Evolutionary conservation across 495 filamentous ascomycete genomes (phyloP), one percentile per base, ranked within the genome.

Genomic region (Penicillium paradoxum): DNA sequence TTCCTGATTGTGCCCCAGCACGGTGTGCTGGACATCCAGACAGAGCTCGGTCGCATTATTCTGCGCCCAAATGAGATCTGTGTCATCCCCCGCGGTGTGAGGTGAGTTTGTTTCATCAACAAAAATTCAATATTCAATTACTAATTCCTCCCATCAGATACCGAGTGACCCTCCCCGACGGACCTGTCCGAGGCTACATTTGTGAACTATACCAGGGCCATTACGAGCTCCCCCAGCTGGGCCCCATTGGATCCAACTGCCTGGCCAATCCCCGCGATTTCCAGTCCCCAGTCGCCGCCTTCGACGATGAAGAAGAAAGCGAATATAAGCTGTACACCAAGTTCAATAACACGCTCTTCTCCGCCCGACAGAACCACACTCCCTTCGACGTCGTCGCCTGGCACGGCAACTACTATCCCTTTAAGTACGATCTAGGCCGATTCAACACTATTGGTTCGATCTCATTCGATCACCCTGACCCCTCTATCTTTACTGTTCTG

Each of bases 211-310:
- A 92, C 70, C 83, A 90, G 56, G 85, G 85, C 19, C 89, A 93
- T 70, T 96, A 88, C 67, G 66, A 81, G 45, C 85, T 96, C 6
- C 91, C 91, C 1, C 90, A 95, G 60, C 77, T 96, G 3, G 91
- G 91, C 2, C 90, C 91, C 32, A 95, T 96, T 58, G 91, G 91
- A 6, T 88, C 84, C 41, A 91, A 91, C 62, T 79, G 90, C 37
- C 83, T 96, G 4, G 91, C 91, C 56, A 96, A 96, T 61, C 79
- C 83, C 1, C 83, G 91, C 13, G 91, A 96, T 65, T 96, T 96
- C 72, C 89, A 95, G 70, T 83, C 83, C 3, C 91, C 91, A 8
- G 74, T 90, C 8, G 91, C 91, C 13, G 65, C 72, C 42, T 96
- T 92, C 62, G 82, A 83, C 32, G 85, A 91, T 64, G 69, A 73